phyloP scores from a whole-genome alignment of 2,329 filamentous ascomycete species.

The Endothia cerciana region DNA sequence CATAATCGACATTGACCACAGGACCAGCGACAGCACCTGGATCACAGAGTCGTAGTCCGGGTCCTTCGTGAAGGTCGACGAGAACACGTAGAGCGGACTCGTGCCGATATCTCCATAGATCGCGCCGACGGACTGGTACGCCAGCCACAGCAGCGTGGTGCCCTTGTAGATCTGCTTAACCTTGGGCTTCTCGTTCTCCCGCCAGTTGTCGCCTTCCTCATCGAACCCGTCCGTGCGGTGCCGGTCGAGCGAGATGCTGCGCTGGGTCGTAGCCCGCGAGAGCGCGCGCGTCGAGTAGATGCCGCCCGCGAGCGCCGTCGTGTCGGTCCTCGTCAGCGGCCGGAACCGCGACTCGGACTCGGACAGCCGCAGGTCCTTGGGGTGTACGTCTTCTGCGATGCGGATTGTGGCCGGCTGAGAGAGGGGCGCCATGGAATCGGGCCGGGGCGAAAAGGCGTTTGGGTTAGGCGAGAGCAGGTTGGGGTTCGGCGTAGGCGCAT shows the following conservation, averaged over 20 bases:
- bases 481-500: constrained; percentile 11
- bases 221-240: constrained; percentile 21
- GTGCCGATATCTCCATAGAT: constrained; percentile 60
- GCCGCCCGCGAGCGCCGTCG: constrained; percentile 29
- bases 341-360: constrained; percentile 27
- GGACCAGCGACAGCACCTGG: constrained; percentile 66
- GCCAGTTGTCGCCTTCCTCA: constrained; percentile 32
- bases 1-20: constrained; percentile 71
- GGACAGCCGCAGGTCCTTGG: constrained; percentile 19
- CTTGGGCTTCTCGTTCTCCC: constrained; percentile 26
- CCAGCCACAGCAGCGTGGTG: constrained; percentile 42
- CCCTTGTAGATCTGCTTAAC: constrained; percentile 32
- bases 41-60: constrained; percentile 60
- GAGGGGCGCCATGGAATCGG: constrained; percentile 3
- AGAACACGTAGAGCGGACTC: constrained; percentile 70
- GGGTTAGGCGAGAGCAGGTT: constrained; percentile 13
- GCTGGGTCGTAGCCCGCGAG: constrained; percentile 22
- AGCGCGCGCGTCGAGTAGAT: constrained; percentile 31
- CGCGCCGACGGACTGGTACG: constrained; percentile 68
- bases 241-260: constrained; percentile 25
- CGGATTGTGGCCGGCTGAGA: constrained; percentile 23
- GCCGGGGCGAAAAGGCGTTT: constrained; percentile 10
- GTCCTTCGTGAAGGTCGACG: constrained; percentile 62
- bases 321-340: constrained; percentile 23
- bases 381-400: constrained; percentile 29